These are phyloP conservation scores for Taphrina communis DNA, from an alignment of 1,139 yeast species.

Conservation along the genomic window DNA sequence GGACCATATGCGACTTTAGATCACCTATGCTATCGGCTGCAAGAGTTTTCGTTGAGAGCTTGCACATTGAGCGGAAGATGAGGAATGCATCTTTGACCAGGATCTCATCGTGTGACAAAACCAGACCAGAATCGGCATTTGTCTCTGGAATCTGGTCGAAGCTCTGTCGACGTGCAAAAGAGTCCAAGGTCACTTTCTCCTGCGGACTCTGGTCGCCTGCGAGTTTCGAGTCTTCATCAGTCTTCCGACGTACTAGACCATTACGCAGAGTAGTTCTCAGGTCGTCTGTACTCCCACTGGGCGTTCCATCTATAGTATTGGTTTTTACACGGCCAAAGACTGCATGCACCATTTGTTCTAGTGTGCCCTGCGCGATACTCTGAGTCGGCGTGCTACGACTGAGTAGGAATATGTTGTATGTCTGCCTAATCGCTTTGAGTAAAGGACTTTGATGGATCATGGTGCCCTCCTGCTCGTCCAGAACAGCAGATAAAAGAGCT, in stretches of 20 bases:
- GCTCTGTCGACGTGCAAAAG: conserved; percentile 47
- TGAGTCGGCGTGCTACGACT: conserved; percentile 84
- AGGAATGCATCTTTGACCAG: conserved; percentile 89
- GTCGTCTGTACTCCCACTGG: not conserved
- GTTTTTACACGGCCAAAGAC: conserved; percentile 66
- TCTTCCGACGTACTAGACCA: not conserved
- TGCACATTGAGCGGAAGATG: conserved; percentile 92
- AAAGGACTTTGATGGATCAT: conserved; percentile 91
- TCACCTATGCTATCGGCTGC: conserved; percentile 66
- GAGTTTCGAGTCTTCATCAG: not conserved
- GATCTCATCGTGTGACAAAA: conserved; percentile 64
- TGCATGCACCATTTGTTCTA: conserved; percentile 86
- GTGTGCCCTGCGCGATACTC: conserved; percentile 91
- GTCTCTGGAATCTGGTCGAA: conserved; percentile 46
- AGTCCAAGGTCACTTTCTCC: conserved; percentile 48
- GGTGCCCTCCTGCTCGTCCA: conserved; percentile 65
- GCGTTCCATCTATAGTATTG: not conserved
- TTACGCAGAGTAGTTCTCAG: not conserved
- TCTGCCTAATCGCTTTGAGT: conserved; percentile 87
- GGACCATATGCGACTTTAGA: conserved; percentile 86
- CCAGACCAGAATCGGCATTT: conserved; percentile 47
- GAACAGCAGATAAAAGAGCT: conserved; percentile 85
- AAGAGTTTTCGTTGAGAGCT: conserved; percentile 78
- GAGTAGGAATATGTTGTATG: conserved; percentile 86
- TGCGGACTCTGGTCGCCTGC: conserved; percentile 44